A percentile compares a stretch with the other conserved stretches of the same genome.
phyloP scores from a whole-genome alignment of 768 basidiomycete genomes.

The Grammothele lineata region DNA sequence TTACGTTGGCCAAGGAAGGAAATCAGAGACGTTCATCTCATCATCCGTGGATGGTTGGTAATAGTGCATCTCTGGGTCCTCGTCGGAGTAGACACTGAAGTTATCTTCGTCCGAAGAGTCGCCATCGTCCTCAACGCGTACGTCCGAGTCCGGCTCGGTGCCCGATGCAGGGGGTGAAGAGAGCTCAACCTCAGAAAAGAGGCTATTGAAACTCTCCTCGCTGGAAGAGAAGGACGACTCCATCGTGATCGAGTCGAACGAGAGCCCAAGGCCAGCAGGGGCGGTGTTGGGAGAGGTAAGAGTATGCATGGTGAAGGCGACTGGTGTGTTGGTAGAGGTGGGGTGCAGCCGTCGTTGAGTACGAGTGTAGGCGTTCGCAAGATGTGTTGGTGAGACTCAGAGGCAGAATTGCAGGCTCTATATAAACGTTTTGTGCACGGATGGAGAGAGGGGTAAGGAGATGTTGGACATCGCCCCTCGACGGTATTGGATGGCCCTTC shows the following conservation, averaged over 20 bases:
- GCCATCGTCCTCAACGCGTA: not conserved
- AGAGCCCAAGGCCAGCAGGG: slow-evolving; percentile 10
- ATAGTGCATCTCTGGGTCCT: not conserved
- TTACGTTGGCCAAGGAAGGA: slow-evolving; percentile 10
- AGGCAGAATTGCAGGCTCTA: no score
- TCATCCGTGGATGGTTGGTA: not conserved
- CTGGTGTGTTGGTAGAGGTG: no score
- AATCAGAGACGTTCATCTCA: not conserved
- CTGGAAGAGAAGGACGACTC: slow-evolving; percentile 1
- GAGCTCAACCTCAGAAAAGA: slow-evolving; percentile 5
- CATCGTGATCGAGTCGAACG: slow-evolving; percentile 2
- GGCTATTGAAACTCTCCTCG: slow-evolving; percentile 1
- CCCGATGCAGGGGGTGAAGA: no score
- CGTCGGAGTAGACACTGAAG: not conserved
- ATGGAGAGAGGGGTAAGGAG: no score
- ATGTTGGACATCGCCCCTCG: no score
- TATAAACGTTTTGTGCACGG: no score
- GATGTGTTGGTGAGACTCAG: no score
- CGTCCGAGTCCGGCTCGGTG: slow-evolving; percentile 1
- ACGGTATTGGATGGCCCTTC: no score
- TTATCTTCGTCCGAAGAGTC: not conserved
- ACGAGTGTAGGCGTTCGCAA: no score
- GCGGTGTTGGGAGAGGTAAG: no score
- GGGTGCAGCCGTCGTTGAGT: no score
- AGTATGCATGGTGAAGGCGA: no score